These are phyloP conservation scores for Gossypium mustelinum DNA, from an alignment of 345 rosid genomes.

Conservation along the genomic window DNA sequence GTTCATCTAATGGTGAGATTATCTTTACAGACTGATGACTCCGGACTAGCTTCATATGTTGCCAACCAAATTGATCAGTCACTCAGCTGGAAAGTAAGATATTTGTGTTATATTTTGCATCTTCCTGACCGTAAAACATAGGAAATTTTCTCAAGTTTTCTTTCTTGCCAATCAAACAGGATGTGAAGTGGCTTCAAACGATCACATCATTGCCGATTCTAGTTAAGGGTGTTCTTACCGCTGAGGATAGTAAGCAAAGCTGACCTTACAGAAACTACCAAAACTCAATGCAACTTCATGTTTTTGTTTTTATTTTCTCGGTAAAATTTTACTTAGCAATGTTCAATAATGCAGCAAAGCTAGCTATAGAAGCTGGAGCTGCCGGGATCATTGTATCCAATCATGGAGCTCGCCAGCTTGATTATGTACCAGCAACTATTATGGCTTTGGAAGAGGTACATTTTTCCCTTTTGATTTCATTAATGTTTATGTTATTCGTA, in stretches of 20 bases:
- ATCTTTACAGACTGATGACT: constrained; percentile 56
- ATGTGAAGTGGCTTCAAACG: constrained; percentile 88
- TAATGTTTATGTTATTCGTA: too few species aligned
- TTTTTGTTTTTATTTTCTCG: neutral
- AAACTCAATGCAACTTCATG: neutral
- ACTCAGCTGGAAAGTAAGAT: constrained; percentile 81
- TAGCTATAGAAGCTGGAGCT: constrained; percentile 65
- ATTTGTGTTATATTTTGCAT: neutral
- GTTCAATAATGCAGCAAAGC: constrained; percentile 46
- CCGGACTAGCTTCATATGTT: constrained; percentile 86
- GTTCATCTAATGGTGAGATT: constrained; percentile 4
- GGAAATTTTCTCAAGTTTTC: neutral
- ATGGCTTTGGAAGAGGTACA: constrained; percentile 80
- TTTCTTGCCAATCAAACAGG: constrained; percentile 35
- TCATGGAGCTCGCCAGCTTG: too few species aligned
- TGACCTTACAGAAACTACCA: neutral
- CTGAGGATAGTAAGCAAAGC: constrained; percentile 66
- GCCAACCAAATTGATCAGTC: constrained; percentile 75
- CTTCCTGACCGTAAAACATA: neutral
- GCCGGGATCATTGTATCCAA: constrained; percentile 92
- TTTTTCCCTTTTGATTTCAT: neutral
- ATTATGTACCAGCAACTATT: constrained; percentile 43
- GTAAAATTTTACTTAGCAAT: neutral
- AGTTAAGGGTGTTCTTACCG: constrained; percentile 86
- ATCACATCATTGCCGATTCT: constrained; percentile 88